Conservation (phyloP, 176 grass and related monocot species). For the Lolium rigidum region DNA sequence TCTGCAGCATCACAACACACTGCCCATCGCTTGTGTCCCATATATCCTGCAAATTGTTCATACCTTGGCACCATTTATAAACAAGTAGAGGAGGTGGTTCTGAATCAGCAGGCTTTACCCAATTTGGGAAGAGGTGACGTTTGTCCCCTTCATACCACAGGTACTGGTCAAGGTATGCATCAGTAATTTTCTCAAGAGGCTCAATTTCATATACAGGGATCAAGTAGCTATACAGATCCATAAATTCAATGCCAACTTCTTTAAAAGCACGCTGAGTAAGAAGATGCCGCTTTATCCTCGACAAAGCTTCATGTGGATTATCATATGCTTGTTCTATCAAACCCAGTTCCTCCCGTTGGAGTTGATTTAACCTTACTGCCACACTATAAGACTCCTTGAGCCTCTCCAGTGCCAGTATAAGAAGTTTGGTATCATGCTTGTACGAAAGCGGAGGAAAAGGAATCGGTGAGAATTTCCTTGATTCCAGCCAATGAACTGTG, state of each 20-base stretch:
- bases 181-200: constrained; percentile 97
- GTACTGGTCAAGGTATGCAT: constrained; percentile 99
- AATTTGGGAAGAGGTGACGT: constrained; percentile 92
- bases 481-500: constrained; percentile 98
- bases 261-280: constrained; percentile 99
- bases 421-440: constrained; percentile 99
- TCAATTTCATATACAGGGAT: constrained; percentile 99
- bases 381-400: constrained; percentile 98
- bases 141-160: constrained; percentile 98
- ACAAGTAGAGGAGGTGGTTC: constrained; percentile 96
- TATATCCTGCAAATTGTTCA: constrained; percentile 93
- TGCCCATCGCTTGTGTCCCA: constrained; percentile 98
- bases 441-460: constrained; percentile 95
- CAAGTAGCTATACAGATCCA: constrained; percentile 99
- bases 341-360: constrained; percentile 89
- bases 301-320: constrained; percentile 96
- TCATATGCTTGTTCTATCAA: constrained; percentile 98
- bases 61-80: constrained; percentile 99
- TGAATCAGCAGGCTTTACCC: constrained; percentile 96
- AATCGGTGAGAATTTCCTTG: constrained; percentile 94
- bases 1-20: constrained; percentile 99
- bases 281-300: constrained; percentile 96
- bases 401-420: constrained; percentile 92
- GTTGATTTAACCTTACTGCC: constrained; percentile 92
- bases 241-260: constrained; percentile 98